Base-by-base conservation (phyloP, 768 basidiomycete genomes). In the Pleurotus tuber-regium region DNA sequence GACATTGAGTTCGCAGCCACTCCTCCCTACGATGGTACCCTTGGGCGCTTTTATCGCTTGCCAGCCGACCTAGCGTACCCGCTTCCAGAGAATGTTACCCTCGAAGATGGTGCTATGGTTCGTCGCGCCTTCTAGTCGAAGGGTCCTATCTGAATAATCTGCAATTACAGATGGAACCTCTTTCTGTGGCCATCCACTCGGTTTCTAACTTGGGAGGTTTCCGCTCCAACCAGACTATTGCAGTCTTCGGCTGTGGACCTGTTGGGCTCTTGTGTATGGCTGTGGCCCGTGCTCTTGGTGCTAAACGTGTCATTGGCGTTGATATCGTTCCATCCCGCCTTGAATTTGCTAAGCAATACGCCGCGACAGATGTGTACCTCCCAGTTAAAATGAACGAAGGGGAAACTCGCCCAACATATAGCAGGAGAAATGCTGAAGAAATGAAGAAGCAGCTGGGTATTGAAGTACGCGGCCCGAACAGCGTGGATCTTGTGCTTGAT, bases 31-130 rank as follows among this genome's bases (percentile, higher is more conserved):
- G 89, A 96, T 61, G 95, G 95, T 49, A 98, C 95, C 11, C 81
- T 97, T 18, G 78, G 77, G 41, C 80, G 92, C 39, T 96, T 87
- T 74, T 98, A 96, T 70, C 81, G 78, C 48, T 75, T 96, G 51
- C 92, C 94, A 12, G 84, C 83, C 21, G 90, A 97, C 66, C 78
- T 97, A 19, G 87, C 85, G 48, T 93, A 92, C 67, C 76, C 73
- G 31, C 82, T 98, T 10, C 93, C 93, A 2, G 80, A 86, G n/a
- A 76, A 83, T 62, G 82, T 98, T 42, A 81, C 86, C 16, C 80
- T 96, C 11, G 95, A 96, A 67, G 94, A 98, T 64, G 96, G 95
- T 26, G 94, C 96, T 4, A 89, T 98, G 90, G 89, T 89, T 51
- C 43, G 72, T 30, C 52, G 40, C 9, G n/a, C 21, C 12, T 56